phyloP scores from a whole-genome alignment of 2,329 filamentous ascomycete genomes.

The Rhynchosporium graminicola region DNA sequence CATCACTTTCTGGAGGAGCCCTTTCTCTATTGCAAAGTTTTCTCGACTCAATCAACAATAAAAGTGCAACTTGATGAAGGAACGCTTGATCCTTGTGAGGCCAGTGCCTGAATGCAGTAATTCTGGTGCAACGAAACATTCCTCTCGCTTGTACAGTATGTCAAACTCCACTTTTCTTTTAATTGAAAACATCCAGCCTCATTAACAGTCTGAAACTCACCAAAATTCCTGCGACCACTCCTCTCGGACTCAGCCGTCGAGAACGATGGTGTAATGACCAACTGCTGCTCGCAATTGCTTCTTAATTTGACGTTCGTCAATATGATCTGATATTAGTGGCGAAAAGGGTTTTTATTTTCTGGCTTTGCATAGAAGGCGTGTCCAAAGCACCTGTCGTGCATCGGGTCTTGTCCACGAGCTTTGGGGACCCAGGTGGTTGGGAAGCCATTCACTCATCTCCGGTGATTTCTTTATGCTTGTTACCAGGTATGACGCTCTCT shows the following conservation, averaged over 20 bases:
- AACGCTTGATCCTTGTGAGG: not conserved
- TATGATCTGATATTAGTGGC: not conserved
- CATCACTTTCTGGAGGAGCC: too few relatives aligned
- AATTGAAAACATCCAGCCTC: constrained; percentile 10
- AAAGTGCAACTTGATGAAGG: not conserved
- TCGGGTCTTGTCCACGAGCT: not conserved
- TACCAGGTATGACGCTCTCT: not conserved
- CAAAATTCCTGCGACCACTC: not conserved
- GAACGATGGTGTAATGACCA: not conserved
- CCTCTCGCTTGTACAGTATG: not conserved
- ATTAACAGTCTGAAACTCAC: not conserved
- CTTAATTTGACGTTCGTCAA: not conserved
- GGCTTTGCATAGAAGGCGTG: not conserved
- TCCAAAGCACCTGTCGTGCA: not conserved
- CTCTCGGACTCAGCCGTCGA: not conserved
- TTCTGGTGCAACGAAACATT: constrained; percentile 6
- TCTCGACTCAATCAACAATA: not conserved
- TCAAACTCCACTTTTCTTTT: not conserved
- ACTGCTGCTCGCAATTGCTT: not conserved
- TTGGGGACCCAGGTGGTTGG: not conserved
- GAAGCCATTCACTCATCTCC: not conserved
- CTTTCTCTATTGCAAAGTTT: too few relatives aligned
- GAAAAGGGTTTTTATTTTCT: not conserved
- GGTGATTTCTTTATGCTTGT: not conserved
- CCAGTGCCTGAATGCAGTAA: not conserved